Percentiles rank a stretch among this genome's conserved stretches.
phyloP scores from a whole-genome alignment of 2,329 filamentous ascomycete species.

The Ceratocystis cacaofunesta region DNA sequence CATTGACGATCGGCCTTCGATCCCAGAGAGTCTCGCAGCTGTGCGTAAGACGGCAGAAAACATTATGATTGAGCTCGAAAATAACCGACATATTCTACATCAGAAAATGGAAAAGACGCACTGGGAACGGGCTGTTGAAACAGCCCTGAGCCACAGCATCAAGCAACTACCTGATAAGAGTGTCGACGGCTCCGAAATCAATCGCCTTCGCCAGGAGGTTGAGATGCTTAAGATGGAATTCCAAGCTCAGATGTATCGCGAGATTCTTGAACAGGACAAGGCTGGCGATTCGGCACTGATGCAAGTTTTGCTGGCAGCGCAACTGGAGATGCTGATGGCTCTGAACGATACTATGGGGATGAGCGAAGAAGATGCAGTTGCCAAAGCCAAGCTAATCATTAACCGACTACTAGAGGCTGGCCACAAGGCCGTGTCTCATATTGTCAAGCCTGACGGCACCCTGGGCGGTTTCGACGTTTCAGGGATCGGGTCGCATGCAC shows the following conservation, averaged over 20 bases:
- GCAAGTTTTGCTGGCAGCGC: slow-evolving; percentile 72
- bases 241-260: slow-evolving; percentile 60
- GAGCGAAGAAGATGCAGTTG: slow-evolving; percentile 68
- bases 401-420: slow-evolving; percentile 64
- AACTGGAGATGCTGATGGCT: slow-evolving; percentile 80
- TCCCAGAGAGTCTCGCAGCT: slow-evolving; percentile 52
- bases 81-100: slow-evolving; percentile 79
- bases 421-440: slow-evolving; percentile 57
- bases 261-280: slow-evolving; percentile 74
- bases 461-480: slow-evolving; percentile 16
- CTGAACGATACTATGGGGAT: slow-evolving; percentile 69
- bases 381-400: slow-evolving; percentile 63
- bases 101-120: slow-evolving; percentile 64
- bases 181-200: slow-evolving; percentile 27
- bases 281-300: slow-evolving; percentile 61
- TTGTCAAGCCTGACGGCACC: slow-evolving; percentile 65
- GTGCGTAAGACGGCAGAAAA: slow-evolving; percentile 83
- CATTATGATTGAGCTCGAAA: slow-evolving; percentile 76
- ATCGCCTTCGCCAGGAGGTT: slow-evolving; percentile 63
- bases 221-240: slow-evolving; percentile 75
- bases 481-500: slow-evolving; percentile 16
- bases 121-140: slow-evolving; percentile 80
- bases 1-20: slow-evolving; percentile 21
- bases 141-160: slow-evolving; percentile 72
- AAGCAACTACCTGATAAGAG: slow-evolving; percentile 61